phyloP scores from a whole-genome alignment of 805 yeast genomes.

The Yamadazyma endophytica region DNA sequence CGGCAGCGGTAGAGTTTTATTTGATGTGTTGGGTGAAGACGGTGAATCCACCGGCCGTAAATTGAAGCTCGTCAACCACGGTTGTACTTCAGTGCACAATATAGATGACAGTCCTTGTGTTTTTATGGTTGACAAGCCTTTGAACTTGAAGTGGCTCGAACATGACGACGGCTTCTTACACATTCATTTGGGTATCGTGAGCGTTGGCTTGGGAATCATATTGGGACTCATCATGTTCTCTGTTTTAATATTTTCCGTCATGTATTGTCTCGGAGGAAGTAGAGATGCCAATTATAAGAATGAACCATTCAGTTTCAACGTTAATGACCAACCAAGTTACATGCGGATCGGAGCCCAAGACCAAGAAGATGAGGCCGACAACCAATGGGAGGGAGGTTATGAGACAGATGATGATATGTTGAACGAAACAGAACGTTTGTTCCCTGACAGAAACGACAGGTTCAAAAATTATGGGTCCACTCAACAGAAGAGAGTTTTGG shows the following conservation, averaged over 20 bases:
- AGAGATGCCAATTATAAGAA: constrained; percentile 3
- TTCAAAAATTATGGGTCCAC: constrained; percentile 18
- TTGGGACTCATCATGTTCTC: constrained; percentile 49
- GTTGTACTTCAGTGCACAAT: constrained; percentile 44
- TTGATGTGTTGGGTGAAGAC: constrained; percentile 5
- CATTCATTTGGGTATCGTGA: constrained; percentile 61
- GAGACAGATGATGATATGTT: constrained; percentile 40
- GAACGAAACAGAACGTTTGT: constrained; percentile 26
- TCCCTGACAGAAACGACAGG: constrained; percentile 18
- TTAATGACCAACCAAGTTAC: constrained; percentile 21
- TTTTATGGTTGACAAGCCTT: constrained; percentile 62
- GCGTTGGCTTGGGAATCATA: constrained; percentile 63
- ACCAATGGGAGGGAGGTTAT: constrained; percentile 32
- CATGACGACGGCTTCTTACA: constrained; percentile 44
- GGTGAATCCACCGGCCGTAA: constrained; percentile 33
- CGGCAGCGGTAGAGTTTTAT: constrained; percentile 6
- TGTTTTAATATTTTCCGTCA: constrained; percentile 15
- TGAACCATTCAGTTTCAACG: constrained; percentile 10
- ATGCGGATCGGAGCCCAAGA: constrained; percentile 34
- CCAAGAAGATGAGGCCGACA: constrained; percentile 16
- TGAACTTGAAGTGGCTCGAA: constrained; percentile 62
- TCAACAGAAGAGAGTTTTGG: not conserved
- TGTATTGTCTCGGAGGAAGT: constrained; percentile 15
- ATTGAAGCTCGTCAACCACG: constrained; percentile 56
- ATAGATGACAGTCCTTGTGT: constrained; percentile 42